A percentile compares a stretch with the other conserved stretches of the same genome.
These are phyloP conservation scores for Metschnikowia kunwiensis DNA, from an alignment of 805 yeast species.

Conservation along the genomic window DNA sequence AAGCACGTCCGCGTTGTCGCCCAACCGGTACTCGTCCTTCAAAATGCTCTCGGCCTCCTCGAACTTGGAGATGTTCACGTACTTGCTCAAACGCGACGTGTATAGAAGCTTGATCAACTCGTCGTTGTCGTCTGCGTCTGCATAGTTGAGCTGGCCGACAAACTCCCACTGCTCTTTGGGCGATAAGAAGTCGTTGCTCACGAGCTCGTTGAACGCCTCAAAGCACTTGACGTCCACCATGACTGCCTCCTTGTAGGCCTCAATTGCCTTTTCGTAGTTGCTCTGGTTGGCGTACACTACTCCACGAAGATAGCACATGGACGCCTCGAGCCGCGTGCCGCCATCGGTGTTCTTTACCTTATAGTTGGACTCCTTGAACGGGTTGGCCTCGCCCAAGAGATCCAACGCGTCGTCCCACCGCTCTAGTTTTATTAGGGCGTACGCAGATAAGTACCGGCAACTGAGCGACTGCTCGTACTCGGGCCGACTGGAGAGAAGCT, in stretches of 20 bases:
- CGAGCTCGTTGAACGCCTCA: conserved; percentile 84
- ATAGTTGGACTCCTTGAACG: conserved; percentile 50
- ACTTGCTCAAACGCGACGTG: conserved; percentile 71
- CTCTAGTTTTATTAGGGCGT: conserved; percentile 67
- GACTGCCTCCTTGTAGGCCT: conserved; percentile 82
- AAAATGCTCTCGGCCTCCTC: conserved; percentile 66
- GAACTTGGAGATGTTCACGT: conserved; percentile 54
- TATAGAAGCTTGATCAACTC: conserved; percentile 78
- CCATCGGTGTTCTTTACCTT: conserved; percentile 61
- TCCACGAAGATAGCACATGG: conserved; percentile 84
- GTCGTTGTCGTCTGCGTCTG: conserved; percentile 72
- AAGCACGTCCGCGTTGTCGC: conserved; percentile 66
- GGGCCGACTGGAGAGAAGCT: conserved; percentile 53
- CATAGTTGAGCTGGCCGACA: conserved; percentile 58
- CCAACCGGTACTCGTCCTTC: conserved; percentile 68
- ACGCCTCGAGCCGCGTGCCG: conserved; percentile 82
- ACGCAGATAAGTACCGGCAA: conserved; percentile 78
- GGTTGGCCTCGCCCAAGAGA: conserved; percentile 77
- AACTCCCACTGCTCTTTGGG: conserved; percentile 89
- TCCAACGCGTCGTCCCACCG: conserved; percentile 88
- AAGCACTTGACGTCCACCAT: conserved; percentile 85
- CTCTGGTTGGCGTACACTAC: conserved; percentile 77
- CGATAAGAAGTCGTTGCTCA: conserved; percentile 67
- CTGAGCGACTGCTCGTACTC: conserved; percentile 60
- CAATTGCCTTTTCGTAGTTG: conserved; percentile 81